phyloP scores from a whole-genome alignment of 2,329 filamentous ascomycete species.

The Diaporthe citri region DNA sequence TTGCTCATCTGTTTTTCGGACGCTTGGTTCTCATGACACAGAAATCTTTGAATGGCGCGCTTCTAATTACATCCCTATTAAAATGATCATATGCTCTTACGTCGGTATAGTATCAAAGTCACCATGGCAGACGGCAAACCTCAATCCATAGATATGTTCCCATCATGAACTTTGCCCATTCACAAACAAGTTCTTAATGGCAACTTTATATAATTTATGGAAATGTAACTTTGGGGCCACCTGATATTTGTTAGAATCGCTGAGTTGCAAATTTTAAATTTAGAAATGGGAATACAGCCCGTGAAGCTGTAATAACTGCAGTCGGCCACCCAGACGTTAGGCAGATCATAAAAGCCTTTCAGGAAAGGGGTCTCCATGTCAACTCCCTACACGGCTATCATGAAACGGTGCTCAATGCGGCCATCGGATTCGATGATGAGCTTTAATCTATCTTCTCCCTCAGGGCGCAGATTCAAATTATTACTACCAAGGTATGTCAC shows the following conservation, averaged over 20 bases:
- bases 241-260: neutral
- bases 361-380: neutral
- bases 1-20: too few species aligned
- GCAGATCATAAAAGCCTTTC: neutral
- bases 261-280: neutral
- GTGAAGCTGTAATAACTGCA: neutral
- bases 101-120: neutral
- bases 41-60: too few species aligned
- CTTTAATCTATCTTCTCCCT: neutral
- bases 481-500: neutral
- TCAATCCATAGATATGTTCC: neutral
- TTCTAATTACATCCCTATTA: too few species aligned
- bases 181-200: neutral
- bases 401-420: neutral
- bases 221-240: neutral
- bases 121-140: neutral
- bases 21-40: too few species aligned
- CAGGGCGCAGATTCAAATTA: neutral
- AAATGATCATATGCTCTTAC: too few species aligned
- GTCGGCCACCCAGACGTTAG: neutral
- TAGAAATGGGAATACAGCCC: neutral
- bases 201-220: neutral
- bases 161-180: neutral
- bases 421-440: neutral
- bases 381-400: neutral